These are phyloP conservation scores for Pugionium cornutum DNA, from an alignment of 345 rosid species.

Conservation along the genomic window DNA sequence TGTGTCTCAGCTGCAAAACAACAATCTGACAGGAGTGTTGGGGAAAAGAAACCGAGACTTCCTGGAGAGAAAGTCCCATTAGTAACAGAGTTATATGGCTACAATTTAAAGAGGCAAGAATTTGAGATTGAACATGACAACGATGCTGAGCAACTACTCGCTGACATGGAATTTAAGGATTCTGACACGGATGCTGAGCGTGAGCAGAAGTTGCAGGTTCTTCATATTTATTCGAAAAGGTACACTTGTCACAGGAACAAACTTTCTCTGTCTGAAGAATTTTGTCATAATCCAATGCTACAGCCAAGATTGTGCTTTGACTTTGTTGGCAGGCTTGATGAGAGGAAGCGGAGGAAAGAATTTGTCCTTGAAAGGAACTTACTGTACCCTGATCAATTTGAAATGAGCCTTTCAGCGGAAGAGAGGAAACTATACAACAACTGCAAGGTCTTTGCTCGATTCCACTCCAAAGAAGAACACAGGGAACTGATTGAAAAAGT, in stretches of 20 bases:
- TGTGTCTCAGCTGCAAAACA: conserved; percentile 48
- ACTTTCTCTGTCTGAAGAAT: neutral
- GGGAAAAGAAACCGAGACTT: conserved; percentile 81
- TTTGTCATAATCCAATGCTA: conserved; percentile 10
- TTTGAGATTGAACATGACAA: conserved; percentile 95
- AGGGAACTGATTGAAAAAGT: conserved; percentile 64
- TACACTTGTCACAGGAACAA: conserved; percentile 32
- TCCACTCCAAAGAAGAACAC: conserved; percentile 87
- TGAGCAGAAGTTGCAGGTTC: conserved; percentile 75
- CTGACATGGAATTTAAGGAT: conserved; percentile 93
- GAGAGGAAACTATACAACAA: conserved; percentile 67
- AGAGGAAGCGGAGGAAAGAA: conserved; percentile 92
- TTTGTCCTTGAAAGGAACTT: conserved; percentile 85
- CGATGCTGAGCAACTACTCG: conserved; percentile 89
- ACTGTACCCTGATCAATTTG: conserved; percentile 68
- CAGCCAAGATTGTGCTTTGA: conserved; percentile 17
- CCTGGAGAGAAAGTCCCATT: conserved; percentile 73
- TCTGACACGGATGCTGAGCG: conserved; percentile 73
- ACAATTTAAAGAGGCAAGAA: conserved; percentile 87
- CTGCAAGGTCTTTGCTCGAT: conserved; percentile 79
- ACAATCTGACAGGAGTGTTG: conserved; percentile 78
- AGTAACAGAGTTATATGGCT: conserved; percentile 76
- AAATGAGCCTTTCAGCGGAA: conserved; percentile 65
- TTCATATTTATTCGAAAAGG: conserved; percentile 83
- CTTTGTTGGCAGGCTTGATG: conserved; percentile 74